These are phyloP conservation scores for Eutrema yunnanense DNA, from an alignment of 345 rosid species.

Conservation along the genomic window DNA sequence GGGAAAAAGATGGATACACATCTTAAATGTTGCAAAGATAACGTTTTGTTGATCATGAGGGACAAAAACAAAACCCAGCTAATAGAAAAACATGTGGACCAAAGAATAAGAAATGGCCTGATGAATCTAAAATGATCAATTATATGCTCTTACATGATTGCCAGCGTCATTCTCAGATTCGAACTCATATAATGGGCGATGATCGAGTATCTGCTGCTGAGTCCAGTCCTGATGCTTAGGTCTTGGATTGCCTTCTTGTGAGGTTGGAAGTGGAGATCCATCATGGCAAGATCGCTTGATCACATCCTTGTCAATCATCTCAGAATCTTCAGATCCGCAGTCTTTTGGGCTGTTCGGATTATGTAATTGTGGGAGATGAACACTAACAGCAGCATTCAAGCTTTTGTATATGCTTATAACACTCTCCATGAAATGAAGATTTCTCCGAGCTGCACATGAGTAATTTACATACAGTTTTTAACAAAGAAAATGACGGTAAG, in stretches of 20 bases:
- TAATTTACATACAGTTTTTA: not conserved
- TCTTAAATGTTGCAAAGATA: not conserved
- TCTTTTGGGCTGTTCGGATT: not conserved
- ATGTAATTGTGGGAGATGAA: conserved; percentile 29
- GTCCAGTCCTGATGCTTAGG: conserved; percentile 28
- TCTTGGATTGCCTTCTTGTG: conserved; percentile 18
- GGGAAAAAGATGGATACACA: not conserved
- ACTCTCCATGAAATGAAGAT: conserved; percentile 48
- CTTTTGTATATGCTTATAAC: conserved; percentile 58
- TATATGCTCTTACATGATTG: conserved; percentile 12
- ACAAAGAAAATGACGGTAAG: not conserved
- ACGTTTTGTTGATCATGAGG: not conserved
- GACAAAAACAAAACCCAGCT: too few species aligned
- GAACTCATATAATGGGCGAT: conserved; percentile 40
- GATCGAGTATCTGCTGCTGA: conserved; percentile 30
- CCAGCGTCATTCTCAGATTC: conserved; percentile 24
- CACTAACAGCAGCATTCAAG: conserved; percentile 45
- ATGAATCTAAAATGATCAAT: not conserved
- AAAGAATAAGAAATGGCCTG: not conserved
- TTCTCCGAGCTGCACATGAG: conserved; percentile 46
- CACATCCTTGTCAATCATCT: conserved; percentile 12
- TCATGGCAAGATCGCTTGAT: conserved; percentile 9
- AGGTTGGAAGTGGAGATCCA: conserved; percentile 18
- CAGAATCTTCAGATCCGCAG: conserved; percentile 20
- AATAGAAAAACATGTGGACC: too few species aligned